These are phyloP conservation scores for Microcyclospora tardicrescens DNA, from an alignment of 2,329 filamentous ascomycete genomes.

Conservation along the genomic window DNA sequence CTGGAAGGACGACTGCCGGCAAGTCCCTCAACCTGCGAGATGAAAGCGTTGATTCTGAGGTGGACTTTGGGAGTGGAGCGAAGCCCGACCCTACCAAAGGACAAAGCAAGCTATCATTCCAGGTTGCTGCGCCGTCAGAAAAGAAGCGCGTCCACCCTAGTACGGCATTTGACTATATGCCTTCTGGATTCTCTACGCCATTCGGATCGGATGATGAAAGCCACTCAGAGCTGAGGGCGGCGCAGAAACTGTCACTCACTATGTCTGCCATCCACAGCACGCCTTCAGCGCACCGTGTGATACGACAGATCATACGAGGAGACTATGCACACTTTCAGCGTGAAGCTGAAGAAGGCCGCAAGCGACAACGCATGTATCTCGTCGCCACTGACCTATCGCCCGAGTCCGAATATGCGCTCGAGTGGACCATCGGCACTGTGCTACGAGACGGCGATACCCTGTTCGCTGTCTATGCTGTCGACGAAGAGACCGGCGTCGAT, in stretches of 20 bases:
- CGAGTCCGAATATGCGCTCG: constrained; percentile 85
- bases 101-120: constrained; percentile 18
- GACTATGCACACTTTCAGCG: constrained; percentile 66
- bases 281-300: constrained; percentile 63
- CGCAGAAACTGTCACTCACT: constrained; percentile 70
- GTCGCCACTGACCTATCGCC: constrained; percentile 93
- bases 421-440: constrained; percentile 95
- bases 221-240: constrained; percentile 69
- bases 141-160: constrained; percentile 53
- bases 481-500: constrained; percentile 57
- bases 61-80: constrained; percentile 2
- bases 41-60: constrained; percentile 18
- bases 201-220: constrained; percentile 68
- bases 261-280: constrained; percentile 69
- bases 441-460: constrained; percentile 88
- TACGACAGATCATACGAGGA: constrained; percentile 81
- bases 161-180: constrained; percentile 67
- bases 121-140: constrained; percentile 15
- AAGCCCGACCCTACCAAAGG: constrained; percentile 25
- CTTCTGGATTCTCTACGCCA: constrained; percentile 45
- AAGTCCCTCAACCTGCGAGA: constrained; percentile 20
- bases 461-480: constrained; percentile 83
- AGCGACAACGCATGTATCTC: constrained; percentile 75
- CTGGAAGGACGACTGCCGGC: constrained; percentile 21
- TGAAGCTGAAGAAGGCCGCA: constrained; percentile 65